Conservation (phyloP, 306 rosid genomes). For the Pyrus betulifolia region DNA sequence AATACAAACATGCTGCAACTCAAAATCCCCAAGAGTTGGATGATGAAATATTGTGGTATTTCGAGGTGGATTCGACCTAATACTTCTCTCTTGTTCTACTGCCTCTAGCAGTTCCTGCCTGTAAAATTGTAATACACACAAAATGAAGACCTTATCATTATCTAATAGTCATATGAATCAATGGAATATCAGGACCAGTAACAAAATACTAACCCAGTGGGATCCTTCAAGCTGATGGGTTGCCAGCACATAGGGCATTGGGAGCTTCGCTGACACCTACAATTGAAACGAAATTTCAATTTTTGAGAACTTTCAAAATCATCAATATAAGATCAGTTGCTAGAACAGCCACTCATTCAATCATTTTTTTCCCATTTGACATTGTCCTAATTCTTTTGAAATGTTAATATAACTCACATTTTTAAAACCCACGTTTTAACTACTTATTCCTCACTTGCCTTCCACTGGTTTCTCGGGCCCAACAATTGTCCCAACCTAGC, state of each 20-base stretch:
- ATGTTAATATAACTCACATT: background rate
- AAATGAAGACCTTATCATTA: slow-evolving; percentile 2
- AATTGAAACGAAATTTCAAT: slow-evolving; percentile 12
- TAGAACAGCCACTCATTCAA: too few species aligned
- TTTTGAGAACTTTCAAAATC: background rate
- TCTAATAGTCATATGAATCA: background rate
- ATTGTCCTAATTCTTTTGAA: background rate
- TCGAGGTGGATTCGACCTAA: slow-evolving; percentile 70
- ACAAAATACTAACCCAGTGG: slow-evolving; percentile 54
- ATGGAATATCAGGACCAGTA: slow-evolving; percentile 2
- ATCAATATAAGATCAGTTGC: too few species aligned
- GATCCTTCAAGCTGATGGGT: slow-evolving; percentile 86
- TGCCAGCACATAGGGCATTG: slow-evolving; percentile 99
- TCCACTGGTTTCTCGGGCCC: background rate
- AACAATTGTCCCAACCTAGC: background rate
- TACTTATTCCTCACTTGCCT: background rate
- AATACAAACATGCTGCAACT: slow-evolving; percentile 78
- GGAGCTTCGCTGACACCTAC: slow-evolving; percentile 97
- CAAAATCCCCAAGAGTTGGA: slow-evolving; percentile 94
- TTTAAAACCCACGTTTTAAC: background rate
- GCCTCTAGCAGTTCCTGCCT: slow-evolving; percentile 94
- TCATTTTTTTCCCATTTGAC: background rate
- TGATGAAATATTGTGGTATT: slow-evolving; percentile 88
- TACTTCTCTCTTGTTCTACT: slow-evolving; percentile 77
- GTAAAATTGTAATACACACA: slow-evolving; percentile 9